Evolutionary conservation across 2,329 filamentous ascomycete genomes (phyloP), one percentile per base, ranked within the genome.

Genomic region (Colletotrichum horii): DNA sequence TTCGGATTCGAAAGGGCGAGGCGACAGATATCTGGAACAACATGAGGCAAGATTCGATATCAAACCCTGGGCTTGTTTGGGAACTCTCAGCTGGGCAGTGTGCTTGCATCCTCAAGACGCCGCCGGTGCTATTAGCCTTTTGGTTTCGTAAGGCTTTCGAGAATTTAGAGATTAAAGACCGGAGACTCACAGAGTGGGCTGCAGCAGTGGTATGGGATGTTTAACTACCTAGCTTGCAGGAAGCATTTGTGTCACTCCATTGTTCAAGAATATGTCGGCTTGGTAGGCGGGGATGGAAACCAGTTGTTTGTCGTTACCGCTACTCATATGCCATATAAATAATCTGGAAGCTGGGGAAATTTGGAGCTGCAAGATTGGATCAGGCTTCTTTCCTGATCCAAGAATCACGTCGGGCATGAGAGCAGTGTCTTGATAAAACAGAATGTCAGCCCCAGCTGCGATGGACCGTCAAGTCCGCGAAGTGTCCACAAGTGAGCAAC

Each of bases 101-200:
- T 43, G 19, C 4, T 43, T 6, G 19, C n/a, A n/a, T n/a, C n/a
- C n/a, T n/a, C n/a, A n/a, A n/a, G n/a, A n/a, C n/a, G n/a, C n/a
- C n/a, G n/a, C n/a, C n/a, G n/a, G n/a, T n/a, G n/a, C n/a, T n/a
- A n/a, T n/a, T n/a, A n/a, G n/a, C n/a, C n/a, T n/a, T n/a, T n/a
- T n/a, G n/a, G n/a, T n/a, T n/a, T n/a, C n/a, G n/a, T n/a, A n/a
- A n/a, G n/a, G n/a, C n/a, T n/a, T n/a, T n/a, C n/a, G n/a, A n/a
- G n/a, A n/a, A n/a, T n/a, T n/a, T n/a, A n/a, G n/a, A n/a, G n/a
- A n/a, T n/a, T n/a, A n/a, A n/a, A n/a, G n/a, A n/a, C n/a, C n/a
- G n/a, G n/a, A n/a, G 38, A n/a, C 19, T 9, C 2, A 2, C 9
- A 0, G 15, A 2, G 7, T n/a, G 19, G 11, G 2, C 8, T 9